These are phyloP conservation scores for Metarhizium rileyi DNA, from an alignment of 2,329 filamentous ascomycete genomes.

Conservation along the genomic window DNA sequence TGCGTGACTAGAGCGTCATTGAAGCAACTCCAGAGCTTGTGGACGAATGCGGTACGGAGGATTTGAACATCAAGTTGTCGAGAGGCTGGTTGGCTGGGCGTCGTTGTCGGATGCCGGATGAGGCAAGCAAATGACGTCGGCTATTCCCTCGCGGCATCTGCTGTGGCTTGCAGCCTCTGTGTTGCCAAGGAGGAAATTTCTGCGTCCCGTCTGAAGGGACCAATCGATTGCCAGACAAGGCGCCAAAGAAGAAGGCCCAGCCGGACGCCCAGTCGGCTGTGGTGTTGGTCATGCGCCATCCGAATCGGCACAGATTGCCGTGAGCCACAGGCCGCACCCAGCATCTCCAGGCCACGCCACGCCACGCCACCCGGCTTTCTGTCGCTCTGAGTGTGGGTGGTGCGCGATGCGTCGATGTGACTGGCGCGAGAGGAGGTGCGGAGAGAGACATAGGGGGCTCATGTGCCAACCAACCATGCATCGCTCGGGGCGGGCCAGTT, in stretches of 20 bases:
- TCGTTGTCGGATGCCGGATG: conserved; percentile 3
- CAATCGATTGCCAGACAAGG: not conserved
- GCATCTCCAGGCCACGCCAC: not conserved
- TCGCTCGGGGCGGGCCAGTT: too few relatives aligned
- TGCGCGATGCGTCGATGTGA: too few relatives aligned
- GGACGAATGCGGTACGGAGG: too few relatives aligned
- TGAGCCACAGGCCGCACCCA: not conserved
- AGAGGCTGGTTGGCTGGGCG: not conserved
- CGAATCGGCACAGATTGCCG: conserved; percentile 4
- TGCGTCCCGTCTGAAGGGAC: not conserved
- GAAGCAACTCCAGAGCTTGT: too few relatives aligned
- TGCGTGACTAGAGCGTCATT: not conserved
- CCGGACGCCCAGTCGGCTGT: too few relatives aligned
- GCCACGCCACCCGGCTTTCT: not conserved
- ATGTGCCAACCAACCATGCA: too few relatives aligned
- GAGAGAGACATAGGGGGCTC: too few relatives aligned
- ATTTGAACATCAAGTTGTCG: not conserved
- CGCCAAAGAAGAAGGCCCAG: not conserved
- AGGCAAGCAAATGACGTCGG: conserved; percentile 6
- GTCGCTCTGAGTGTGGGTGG: too few relatives aligned
- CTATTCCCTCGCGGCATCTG: not conserved
- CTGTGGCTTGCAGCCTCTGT: not conserved
- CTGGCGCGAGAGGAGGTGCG: too few relatives aligned
- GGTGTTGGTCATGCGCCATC: not conserved
- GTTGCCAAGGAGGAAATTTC: not conserved